Conservation (phyloP, 805 yeast species). For the Schizosaccharomyces lindneri region DNA sequence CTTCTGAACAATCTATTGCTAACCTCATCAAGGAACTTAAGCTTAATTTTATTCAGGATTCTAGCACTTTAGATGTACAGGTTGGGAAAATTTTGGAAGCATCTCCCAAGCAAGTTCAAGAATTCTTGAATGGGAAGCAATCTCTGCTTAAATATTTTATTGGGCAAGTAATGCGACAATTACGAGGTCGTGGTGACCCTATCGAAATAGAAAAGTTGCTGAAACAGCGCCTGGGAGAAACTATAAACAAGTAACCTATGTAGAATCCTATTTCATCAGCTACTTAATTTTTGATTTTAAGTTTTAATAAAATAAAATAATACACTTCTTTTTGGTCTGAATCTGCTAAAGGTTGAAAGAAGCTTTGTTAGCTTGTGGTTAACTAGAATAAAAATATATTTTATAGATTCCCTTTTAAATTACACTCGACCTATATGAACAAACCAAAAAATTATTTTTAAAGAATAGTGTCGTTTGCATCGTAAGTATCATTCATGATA, state of each 20-base stretch:
- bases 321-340: no score
- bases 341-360: no score
- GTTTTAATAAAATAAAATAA: no score
- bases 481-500: slow-evolving; percentile 81
- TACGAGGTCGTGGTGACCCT: slow-evolving; percentile 34
- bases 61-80: slow-evolving; percentile 15
- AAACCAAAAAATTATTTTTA: neutral
- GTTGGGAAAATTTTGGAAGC: slow-evolving; percentile 23
- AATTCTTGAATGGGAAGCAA: slow-evolving; percentile 32
- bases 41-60: neutral
- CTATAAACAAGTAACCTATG: neutral
- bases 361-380: no score
- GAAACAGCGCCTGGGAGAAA: neutral
- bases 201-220: slow-evolving; percentile 13
- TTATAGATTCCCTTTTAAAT: neutral
- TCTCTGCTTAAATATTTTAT: slow-evolving; percentile 51
- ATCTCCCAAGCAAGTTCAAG: slow-evolving; percentile 30
- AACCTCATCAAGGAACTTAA: neutral
- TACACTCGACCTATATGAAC: neutral
- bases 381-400: neutral
- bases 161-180: slow-evolving; percentile 61
- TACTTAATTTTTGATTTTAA: no score
- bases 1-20: neutral
- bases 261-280: neutral
- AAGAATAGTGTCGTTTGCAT: slow-evolving; percentile 43